Base-by-base conservation (phyloP, 805 yeast species). In the Starmerella vitae region DNA sequence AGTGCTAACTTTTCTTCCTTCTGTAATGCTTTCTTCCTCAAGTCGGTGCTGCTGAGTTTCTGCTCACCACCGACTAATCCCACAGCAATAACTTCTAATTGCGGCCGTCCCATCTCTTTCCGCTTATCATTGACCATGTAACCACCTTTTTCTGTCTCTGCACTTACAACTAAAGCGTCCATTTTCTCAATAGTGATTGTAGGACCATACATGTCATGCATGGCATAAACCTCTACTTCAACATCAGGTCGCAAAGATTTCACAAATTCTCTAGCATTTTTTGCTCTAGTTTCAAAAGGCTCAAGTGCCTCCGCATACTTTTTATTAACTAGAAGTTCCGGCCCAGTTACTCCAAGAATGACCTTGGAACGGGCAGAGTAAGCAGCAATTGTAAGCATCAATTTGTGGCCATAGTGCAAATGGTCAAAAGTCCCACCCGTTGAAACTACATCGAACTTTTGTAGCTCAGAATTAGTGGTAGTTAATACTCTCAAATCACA, bases 381-480 rank as follows among this genome's bases (percentile, higher is more conserved):
- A 0, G 75, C 72, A 0, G 93, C 67, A 43, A 81, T 65, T 0
- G 91, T 76, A 8, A 91, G 64, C 20, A 91, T 63, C 21, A 91
- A 78, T 57, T 81, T 83, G 60, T 91, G 99, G 0, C 97, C 99
- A 54, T 80, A 93, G 51, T 91, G 99, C 27, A 91, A 55, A 60
- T 91, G 97, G 55, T 91, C 99, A 62, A 91, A 91, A 0, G 98
- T 91, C 0, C 99, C 99, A 0, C 98, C 98, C 1, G 88, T 76
- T 0, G 94, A 59, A 0, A 47, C 56, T 1, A 24, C 38, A 3
- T 13, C 26, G 30, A 28, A 46, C 21, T 30, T 14, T 21, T 29
- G 19, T 2, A 30, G 3, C 24, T 17, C 14, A 24, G 12, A 9
- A 13, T 9, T 13, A 6, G 15, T 24, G 9, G 9, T 13, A 13